A percentile compares a stretch with the other conserved stretches of the same genome.
Conservation (phyloP, 1,284 basidiomycete genomes). For the Ganoderma lingzhi region DNA sequence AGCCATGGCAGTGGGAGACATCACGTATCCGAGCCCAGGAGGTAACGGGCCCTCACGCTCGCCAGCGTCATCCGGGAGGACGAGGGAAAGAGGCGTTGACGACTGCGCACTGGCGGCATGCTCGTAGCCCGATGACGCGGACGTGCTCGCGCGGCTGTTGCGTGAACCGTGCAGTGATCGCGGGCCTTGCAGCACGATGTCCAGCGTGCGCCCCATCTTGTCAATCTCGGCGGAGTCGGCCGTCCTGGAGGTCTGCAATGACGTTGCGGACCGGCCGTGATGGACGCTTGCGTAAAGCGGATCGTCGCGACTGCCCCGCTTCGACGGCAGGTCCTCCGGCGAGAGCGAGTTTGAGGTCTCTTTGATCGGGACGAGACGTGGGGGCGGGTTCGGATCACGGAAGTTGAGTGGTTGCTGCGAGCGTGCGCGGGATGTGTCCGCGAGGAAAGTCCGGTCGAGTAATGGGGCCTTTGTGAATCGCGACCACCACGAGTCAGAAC, state of each 20-base stretch:
- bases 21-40: conserved; percentile 26
- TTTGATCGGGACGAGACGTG: conserved; percentile 63
- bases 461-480: conserved; percentile 52
- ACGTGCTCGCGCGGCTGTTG: conserved; percentile 29
- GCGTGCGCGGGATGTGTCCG: conserved; percentile 33
- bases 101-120: neutral
- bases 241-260: conserved; percentile 45
- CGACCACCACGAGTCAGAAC: conserved; percentile 57
- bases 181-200: conserved; percentile 67
- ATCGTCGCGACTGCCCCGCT: conserved; percentile 22
- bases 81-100: conserved; percentile 13
- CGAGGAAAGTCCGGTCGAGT: conserved; percentile 46
- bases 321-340: conserved; percentile 20
- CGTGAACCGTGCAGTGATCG: conserved; percentile 44
- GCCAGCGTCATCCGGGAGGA: conserved; percentile 17
- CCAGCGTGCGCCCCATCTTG: conserved; percentile 67
- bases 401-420: conserved; percentile 52
- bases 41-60: conserved; percentile 4
- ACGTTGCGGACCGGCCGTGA: conserved; percentile 39
- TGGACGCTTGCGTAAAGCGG: conserved; percentile 33
- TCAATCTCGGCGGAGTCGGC: conserved; percentile 73
- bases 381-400: conserved; percentile 77
- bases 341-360: conserved; percentile 49
- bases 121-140: conserved; percentile 23
- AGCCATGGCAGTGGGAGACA: conserved; percentile 35